Evolutionary conservation across 106 monocot genomes (phyloP).

Genomic region (Dendrobium chrysotoxum): DNA sequence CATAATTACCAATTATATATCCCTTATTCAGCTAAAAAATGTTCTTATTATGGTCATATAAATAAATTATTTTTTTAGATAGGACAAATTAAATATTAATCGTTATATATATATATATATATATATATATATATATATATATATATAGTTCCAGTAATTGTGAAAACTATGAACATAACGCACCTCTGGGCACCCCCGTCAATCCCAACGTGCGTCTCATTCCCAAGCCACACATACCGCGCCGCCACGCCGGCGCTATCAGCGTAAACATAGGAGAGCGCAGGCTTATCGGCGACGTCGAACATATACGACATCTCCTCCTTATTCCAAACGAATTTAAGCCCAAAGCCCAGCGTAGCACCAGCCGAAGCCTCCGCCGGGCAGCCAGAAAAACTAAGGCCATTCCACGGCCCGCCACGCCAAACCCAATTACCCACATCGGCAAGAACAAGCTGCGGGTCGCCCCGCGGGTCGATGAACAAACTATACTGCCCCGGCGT

Average conservation of each 20-base stretch:
- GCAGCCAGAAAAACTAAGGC: not conserved
- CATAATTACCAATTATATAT: too few relatives aligned
- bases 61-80: too few relatives aligned
- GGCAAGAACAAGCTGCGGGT: conserved; percentile 1
- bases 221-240: conserved; percentile 21
- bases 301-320: conserved; percentile 3
- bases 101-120: too few relatives aligned
- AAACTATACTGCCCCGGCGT: not conserved
- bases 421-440: not conserved
- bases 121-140: not conserved
- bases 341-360: not conserved
- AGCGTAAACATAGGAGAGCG: conserved; percentile 10
- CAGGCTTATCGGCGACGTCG: not conserved
- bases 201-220: not conserved
- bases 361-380: not conserved
- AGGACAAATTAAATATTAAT: too few relatives aligned
- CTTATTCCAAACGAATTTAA: not conserved
- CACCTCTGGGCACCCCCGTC: not conserved
- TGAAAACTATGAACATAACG: not conserved
- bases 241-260: conserved; percentile 8
- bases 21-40: too few relatives aligned
- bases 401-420: conserved; percentile 12
- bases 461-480: not conserved
- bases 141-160: not conserved
- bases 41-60: too few relatives aligned